Evolutionary conservation across 371 early-diverging fungal species (phyloP), one percentile per base, ranked within the genome.

Genomic region (Rhizopus microsporus): DNA sequence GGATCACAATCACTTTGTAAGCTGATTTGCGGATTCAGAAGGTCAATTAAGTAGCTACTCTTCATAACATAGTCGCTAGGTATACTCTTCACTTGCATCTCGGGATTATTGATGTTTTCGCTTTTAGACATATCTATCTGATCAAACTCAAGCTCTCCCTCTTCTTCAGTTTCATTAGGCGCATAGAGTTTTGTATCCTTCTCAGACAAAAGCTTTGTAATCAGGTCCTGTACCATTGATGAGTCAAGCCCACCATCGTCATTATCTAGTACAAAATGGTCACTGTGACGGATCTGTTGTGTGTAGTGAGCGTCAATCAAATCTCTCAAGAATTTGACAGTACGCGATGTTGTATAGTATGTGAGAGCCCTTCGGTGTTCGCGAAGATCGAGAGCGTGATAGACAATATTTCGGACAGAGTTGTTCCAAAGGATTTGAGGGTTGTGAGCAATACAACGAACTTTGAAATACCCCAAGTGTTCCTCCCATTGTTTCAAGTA

Each of bases 11-110:
- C 68, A 63, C 65, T 83, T 63, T 78, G 89, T 56, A 75, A 78
- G 67, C 72, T 88, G 55, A 91, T 79, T 65, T 91, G 92, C 0
- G 90, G 87, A 62, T 91, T 86, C 6, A 90, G 68, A 17, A 88
- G 62, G 57, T 86, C 82, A n/a, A 89, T 67, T 4, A 88, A 58
- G 60, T 80, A 86, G 34, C 83, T 76, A 59, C 83, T 82, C 43
- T 84, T 84, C 61, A 83, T 78, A 17, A 63, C 59, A 52, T 83
- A 82, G 12, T 76, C 74, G 2, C 58, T 58, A 0, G 86, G 80
- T 15, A 88, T 77, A 43, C 78, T 83, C 42, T 67, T 66, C 9
- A 53, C 35, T 29, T 74, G 69, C 55, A 37, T 44, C 15, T 78
- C 75, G 0, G 85, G 84, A 16, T 82, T 81, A 23, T 86, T 75